These are phyloP conservation scores for Kwoniella newhampshirensis DNA, from an alignment of 768 basidiomycete species.

Conservation along the genomic window DNA sequence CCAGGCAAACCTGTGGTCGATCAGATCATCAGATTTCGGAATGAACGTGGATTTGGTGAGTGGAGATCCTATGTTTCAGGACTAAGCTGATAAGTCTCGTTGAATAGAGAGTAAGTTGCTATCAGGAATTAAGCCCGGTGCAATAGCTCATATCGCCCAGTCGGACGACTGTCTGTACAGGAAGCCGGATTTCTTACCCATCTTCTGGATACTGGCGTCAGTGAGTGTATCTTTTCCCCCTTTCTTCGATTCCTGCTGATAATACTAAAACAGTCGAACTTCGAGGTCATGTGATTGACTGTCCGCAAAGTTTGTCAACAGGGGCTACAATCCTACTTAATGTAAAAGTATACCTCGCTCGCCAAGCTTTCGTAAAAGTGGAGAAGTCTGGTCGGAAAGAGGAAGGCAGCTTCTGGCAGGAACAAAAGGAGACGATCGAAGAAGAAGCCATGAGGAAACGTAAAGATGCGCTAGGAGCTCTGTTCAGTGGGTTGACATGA, in stretches of 20 bases:
- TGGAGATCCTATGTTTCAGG: not conserved
- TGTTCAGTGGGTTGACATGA: conserved; percentile 63
- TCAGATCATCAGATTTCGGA: conserved; percentile 48
- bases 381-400: conserved; percentile 40
- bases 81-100: not conserved
- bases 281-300: conserved; percentile 72
- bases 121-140: not conserved
- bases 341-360: conserved; percentile 68
- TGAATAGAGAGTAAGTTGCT: conserved; percentile 15
- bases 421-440: conserved; percentile 74
- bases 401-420: conserved; percentile 60
- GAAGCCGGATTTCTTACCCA: conserved; percentile 47
- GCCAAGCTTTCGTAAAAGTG: conserved; percentile 63
- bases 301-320: conserved; percentile 67
- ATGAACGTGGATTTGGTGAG: conserved; percentile 46
- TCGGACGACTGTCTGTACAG: conserved; percentile 43
- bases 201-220: conserved; percentile 46
- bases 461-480: conserved; percentile 67
- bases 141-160: conserved; percentile 6
- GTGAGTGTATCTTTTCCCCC: conserved; percentile 20
- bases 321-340: conserved; percentile 77
- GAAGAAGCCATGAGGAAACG: conserved; percentile 78
- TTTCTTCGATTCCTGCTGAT: not conserved
- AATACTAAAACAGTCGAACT: conserved; percentile 59
- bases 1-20: conserved; percentile 42